Evolutionary conservation across 768 basidiomycete genomes (phyloP).

Genomic region (Mycena filopes): DNA sequence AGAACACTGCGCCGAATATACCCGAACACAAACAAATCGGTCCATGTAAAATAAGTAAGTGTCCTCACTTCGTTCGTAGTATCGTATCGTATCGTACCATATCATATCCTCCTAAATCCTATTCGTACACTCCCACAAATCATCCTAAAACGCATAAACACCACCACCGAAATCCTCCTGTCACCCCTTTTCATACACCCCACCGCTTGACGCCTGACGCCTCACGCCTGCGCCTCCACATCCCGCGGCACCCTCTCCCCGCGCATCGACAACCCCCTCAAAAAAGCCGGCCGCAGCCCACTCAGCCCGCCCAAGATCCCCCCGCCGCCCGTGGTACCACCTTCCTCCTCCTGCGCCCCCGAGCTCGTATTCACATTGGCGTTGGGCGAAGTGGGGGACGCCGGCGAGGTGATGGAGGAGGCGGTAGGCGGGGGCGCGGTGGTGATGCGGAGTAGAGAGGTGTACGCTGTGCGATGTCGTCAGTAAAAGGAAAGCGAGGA

Average conservation of each 20-base stretch:
- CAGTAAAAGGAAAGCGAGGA: neutral
- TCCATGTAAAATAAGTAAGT: neutral
- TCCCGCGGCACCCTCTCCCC: conserved; percentile 23
- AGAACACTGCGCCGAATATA: too few relatives aligned
- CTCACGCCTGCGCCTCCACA: conserved; percentile 29
- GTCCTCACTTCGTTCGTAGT: neutral
- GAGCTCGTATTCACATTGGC: conserved; percentile 9
- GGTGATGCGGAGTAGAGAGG: conserved; percentile 86
- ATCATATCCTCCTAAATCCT: conserved; percentile 8
- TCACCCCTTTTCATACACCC: too few relatives aligned
- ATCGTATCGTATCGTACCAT: conserved; percentile 1
- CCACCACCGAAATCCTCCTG: too few relatives aligned
- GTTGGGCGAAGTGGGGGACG: conserved; percentile 33
- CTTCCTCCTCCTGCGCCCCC: conserved; percentile 13
- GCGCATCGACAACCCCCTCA: conserved; percentile 39
- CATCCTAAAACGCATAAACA: neutral
- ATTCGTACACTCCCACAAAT: neutral
- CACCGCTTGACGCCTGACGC: too few relatives aligned
- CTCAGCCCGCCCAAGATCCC: conserved; percentile 38
- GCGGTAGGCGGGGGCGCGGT: conserved; percentile 64
- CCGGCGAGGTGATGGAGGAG: conserved; percentile 22
- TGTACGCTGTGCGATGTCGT: conserved; percentile 69
- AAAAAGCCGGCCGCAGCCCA: conserved; percentile 42
- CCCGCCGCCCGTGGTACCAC: conserved; percentile 25
- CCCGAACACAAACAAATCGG: neutral